Evolutionary conservation across 495 filamentous ascomycete species (phyloP).

Genomic region (Apiosordaria backusii): DNA sequence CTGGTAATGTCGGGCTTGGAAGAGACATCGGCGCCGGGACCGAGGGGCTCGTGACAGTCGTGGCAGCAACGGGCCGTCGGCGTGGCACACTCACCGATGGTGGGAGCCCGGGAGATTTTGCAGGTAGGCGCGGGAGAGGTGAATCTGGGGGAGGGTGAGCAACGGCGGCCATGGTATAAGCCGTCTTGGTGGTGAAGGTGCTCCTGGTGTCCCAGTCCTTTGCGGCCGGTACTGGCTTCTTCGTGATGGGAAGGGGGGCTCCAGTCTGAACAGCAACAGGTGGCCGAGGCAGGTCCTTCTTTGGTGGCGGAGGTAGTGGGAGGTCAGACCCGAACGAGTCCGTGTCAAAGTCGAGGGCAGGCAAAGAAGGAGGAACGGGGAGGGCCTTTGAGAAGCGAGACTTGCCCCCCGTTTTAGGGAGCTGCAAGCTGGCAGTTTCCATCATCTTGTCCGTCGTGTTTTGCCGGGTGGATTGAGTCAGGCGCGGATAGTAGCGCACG

Average conservation of each 20-base stretch:
- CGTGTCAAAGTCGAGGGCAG: constrained; percentile 16
- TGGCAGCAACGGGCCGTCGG: constrained; percentile 30
- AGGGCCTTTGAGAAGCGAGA: constrained; percentile 39
- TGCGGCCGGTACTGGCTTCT: neutral
- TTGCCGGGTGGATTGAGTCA: constrained; percentile 18
- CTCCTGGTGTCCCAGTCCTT: constrained; percentile 3
- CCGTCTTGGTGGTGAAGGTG: neutral
- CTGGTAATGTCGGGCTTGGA: constrained; percentile 14
- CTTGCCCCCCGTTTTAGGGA: constrained; percentile 29
- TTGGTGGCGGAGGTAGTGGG: constrained; percentile 13
- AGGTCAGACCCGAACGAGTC: constrained; percentile 18
- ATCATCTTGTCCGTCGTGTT: constrained; percentile 23
- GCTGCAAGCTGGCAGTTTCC: constrained; percentile 28
- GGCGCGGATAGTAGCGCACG: constrained; percentile 20
- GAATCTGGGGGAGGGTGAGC: constrained; percentile 8
- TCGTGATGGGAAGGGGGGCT: constrained; percentile 14
- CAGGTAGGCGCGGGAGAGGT: constrained; percentile 11
- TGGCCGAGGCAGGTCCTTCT: constrained; percentile 17
- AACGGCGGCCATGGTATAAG: constrained; percentile 19
- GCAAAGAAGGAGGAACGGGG: constrained; percentile 30
- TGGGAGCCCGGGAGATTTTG: constrained; percentile 31
- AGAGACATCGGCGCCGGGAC: constrained; percentile 1
- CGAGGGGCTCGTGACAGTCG: constrained; percentile 8
- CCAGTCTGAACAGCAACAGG: neutral
- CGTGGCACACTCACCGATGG: constrained; percentile 20